Base-by-base conservation (phyloP, 2,329 filamentous ascomycete species). In the Colletotrichum lindemuthianum region DNA sequence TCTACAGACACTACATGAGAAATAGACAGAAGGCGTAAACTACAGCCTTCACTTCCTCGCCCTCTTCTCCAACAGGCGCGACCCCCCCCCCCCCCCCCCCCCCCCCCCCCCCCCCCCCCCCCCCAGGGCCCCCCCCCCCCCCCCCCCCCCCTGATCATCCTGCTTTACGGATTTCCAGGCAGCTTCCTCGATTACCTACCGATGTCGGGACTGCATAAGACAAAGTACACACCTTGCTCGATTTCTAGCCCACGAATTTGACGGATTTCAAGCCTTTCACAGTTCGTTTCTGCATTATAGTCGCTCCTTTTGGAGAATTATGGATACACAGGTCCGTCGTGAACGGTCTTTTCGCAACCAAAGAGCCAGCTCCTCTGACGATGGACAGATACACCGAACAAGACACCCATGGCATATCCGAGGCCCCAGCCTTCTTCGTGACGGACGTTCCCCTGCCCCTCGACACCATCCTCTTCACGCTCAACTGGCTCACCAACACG, bases 401-500 rank as follows among this genome's bases (percentile, higher is more conserved):
- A n/a, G 16, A 40, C 16, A 24, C 15, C 7, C 34, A 13, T 6
- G 33, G 10, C 9, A 33, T 47, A 6, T 11, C 34, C 10, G 0
- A 40, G 10, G 49, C 33, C 8, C 49, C 39, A 8, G 9, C 4
- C 34, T 41, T 47, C 8, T 47, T 40, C 34, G 12, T 34, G 1
- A 59, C 41, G 2, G 70, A 72, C 15, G 55, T 63, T 6, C 79
- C 79, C 1, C 66, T 44, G 56, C 69, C 74, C 1, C 60, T 83
- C 6, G 70, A 80, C 39, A 75, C 75, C 3, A 82, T 87, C n/a
- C 72, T 88, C 6, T 78, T 84, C 12, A 80, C 78, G 2, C 69
- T 87, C 6, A 88, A 86, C 69, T 88, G 85, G 84, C 74, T 86
- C 60, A 85, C 83, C 0, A 79, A 79, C 33, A 81, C 77, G 5